Conservation (phyloP, 768 basidiomycete species). For the Suillus clintonianus region DNA sequence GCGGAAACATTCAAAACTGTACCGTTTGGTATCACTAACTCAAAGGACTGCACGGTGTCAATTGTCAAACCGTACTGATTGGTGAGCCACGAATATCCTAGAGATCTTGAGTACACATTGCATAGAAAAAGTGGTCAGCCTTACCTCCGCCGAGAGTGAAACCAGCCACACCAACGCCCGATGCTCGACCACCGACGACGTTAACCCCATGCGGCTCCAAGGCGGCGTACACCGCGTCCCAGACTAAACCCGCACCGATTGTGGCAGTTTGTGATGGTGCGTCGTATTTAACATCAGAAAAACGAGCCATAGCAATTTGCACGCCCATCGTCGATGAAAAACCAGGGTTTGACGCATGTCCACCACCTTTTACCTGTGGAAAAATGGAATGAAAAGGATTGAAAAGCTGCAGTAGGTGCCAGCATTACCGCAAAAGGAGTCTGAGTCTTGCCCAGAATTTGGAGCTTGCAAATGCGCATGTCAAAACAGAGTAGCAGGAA, state of each 20-base stretch:
- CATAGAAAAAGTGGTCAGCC: conserved; percentile 19
- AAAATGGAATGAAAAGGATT: conserved; percentile 23
- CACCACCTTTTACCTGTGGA: conserved; percentile 56
- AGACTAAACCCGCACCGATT: conserved; percentile 48
- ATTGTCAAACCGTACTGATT: conserved; percentile 58
- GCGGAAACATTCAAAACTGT: conserved; percentile 36
- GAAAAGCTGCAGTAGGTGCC: not conserved
- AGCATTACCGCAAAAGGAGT: conserved; percentile 23
- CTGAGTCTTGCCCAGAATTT: conserved; percentile 44
- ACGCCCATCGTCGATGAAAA: conserved; percentile 61
- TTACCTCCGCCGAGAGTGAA: conserved; percentile 55
- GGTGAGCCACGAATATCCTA: conserved; percentile 60
- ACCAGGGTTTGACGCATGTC: conserved; percentile 52
- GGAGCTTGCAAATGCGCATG: conserved; percentile 6
- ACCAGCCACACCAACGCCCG: conserved; percentile 58
- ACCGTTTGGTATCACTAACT: conserved; percentile 58
- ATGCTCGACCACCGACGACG: conserved; percentile 57
- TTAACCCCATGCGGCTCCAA: conserved; percentile 48
- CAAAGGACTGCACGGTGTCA: conserved; percentile 53
- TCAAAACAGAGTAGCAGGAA: not conserved
- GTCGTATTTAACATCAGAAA: conserved; percentile 46
- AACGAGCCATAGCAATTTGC: conserved; percentile 53
- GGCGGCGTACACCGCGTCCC: conserved; percentile 63
- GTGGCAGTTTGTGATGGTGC: conserved; percentile 36
- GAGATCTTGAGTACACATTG: conserved; percentile 16